A percentile compares a stretch with the other conserved stretches of the same genome.
Evolutionary conservation across 768 basidiomycete genomes (phyloP).

Genomic region (Piloderma croceum): DNA sequence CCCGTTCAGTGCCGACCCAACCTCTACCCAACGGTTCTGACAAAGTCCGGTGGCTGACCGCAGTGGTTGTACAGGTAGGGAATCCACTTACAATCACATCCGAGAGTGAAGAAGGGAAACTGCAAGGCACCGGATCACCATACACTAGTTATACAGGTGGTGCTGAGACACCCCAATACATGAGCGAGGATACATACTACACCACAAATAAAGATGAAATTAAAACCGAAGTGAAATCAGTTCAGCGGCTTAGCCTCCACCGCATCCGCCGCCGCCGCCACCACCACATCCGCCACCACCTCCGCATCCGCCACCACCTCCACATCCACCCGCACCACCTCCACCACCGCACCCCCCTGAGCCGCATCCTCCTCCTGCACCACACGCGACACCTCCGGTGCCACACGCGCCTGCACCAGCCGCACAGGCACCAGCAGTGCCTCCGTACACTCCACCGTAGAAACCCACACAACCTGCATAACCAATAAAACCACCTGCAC

Average conservation of each 20-base stretch:
- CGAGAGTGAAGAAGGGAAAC: background rate
- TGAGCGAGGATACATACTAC: background rate
- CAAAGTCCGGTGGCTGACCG: background rate
- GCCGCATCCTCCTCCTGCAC: constrained; percentile 6
- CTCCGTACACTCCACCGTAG: constrained; percentile 1
- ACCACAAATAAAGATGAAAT: background rate
- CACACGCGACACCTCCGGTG: constrained; percentile 5
- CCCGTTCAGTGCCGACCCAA: too few relatives aligned
- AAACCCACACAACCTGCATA: constrained; percentile 19
- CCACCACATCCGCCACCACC: constrained; percentile 11
- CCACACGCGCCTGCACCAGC: constrained; percentile 1
- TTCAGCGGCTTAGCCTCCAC: constrained; percentile 26
- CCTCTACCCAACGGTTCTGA: background rate
- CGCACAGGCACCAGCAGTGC: background rate
- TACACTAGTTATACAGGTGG: background rate
- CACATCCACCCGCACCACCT: constrained; percentile 1
- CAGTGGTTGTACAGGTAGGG: background rate
- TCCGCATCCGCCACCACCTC: constrained; percentile 4
- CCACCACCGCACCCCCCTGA: constrained; percentile 5
- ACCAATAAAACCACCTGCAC: constrained; percentile 6
- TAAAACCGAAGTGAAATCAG: background rate
- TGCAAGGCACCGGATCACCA: background rate
- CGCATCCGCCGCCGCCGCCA: constrained; percentile 21
- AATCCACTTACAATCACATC: background rate
- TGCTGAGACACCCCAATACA: background rate